Conservation (phyloP, 257 asterid genomes). For the Echites panduratus region DNA sequence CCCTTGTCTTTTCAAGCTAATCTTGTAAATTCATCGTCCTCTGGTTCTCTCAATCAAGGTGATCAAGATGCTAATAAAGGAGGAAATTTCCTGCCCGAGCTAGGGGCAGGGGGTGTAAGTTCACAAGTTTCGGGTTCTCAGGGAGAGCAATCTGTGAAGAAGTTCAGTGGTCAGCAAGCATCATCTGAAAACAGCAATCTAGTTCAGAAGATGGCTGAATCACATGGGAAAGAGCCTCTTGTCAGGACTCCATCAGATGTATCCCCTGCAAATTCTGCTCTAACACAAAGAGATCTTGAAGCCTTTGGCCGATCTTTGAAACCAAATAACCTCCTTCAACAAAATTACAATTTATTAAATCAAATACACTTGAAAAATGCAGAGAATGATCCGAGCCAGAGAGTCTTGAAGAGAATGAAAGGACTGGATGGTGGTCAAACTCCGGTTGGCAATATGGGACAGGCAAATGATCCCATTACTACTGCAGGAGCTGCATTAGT, state of each 20-base stretch:
- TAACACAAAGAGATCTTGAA: constrained; percentile 59
- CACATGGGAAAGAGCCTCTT: constrained; percentile 35
- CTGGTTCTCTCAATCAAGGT: constrained; percentile 29
- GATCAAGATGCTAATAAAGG: constrained; percentile 28
- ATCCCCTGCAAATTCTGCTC: constrained; percentile 55
- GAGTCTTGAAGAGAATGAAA: constrained; percentile 59
- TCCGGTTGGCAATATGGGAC: constrained; percentile 26
- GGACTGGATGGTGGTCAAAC: constrained; percentile 41
- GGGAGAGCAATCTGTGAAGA: constrained; percentile 38
- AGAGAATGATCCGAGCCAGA: constrained; percentile 49
- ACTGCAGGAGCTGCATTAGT: constrained; percentile 33
- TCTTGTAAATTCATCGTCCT: constrained; percentile 45
- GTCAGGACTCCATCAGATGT: constrained; percentile 37
- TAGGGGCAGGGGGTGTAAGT: constrained; percentile 26
- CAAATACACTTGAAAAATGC: constrained; percentile 49
- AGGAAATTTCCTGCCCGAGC: constrained; percentile 17
- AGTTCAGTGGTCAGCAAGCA: constrained; percentile 29
- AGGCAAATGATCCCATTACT: constrained; percentile 36
- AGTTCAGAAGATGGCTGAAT: constrained; percentile 26
- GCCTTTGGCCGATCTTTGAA: constrained; percentile 78
- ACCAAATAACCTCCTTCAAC: constrained; percentile 41
- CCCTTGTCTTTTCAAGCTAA: constrained; percentile 37
- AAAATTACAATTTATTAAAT: constrained; percentile 44
- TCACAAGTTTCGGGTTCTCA: constrained; percentile 28
- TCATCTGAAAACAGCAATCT: constrained; percentile 24